Evolutionary conservation across 306 rosid genomes (phyloP), one percentile per base, ranked within the genome.

Genomic region (Aeschynomene evenia): DNA sequence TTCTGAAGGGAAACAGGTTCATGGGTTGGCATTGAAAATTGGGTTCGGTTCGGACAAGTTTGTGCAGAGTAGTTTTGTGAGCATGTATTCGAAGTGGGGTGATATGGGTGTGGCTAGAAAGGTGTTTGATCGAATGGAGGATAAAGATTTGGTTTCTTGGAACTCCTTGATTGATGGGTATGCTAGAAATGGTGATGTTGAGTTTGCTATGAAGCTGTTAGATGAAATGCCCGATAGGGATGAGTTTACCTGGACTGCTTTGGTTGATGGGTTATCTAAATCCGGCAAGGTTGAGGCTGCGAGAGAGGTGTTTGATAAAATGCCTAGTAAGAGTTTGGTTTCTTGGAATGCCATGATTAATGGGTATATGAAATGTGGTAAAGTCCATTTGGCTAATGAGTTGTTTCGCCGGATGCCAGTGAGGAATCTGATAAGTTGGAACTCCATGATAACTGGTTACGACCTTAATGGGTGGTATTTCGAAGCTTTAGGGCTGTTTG

Each of bases 341-440:
- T 75, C 89, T 9, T 84, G 87, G 87, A 86, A 82, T 82, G 85
- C 87, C 14, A 82, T 84, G 91, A 80, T 85, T 56, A 76, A 84
- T 63, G 89, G 86, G 65, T 80, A 73, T 64, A 84, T 86, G 87
- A 85, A 82, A 78, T 71, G 68, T 1, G 79, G 87, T 40, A 70
- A 75, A 11, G 36, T 68, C 18, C 23, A 79, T 71, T 71, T 28
- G 61, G 95, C 87, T 1, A 2, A 6, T 19, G 65, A 60, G n/a
- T 59, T 85, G 77, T 85, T 88, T 71, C 15, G 63, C 57, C 72
- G 39, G 64, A 85, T 79, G 87, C 84, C 79, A 0, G 33, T 18
- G 18, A 81, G 73, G 62, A 80, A 73, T 77, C 46, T 72, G 4
- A 71, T 85, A 8, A 77, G 84, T 7, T 88, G 89, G 95, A 84